Base-by-base conservation (phyloP, 2,329 filamentous ascomycete genomes). In the Arachnomyces sp. region DNA sequence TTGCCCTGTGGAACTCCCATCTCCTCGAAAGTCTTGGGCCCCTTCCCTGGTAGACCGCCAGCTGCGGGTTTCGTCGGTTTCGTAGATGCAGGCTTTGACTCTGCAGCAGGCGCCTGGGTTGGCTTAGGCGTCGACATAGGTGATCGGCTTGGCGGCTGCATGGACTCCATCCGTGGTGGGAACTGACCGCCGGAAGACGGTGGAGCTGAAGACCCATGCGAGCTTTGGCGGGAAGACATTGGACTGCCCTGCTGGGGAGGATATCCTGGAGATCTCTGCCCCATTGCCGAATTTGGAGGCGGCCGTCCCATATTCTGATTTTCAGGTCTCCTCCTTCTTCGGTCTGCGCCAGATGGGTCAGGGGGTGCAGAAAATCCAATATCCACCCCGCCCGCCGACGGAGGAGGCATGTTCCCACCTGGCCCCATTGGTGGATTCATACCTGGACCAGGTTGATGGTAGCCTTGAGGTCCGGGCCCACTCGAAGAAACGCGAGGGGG, bases 21-120 rank as follows among this genome's bases (percentile, higher is more conserved):
- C 59, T 93, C 89, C 59, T 95, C 90, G 61, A 98, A 98, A 0
- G 92, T 96, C 53, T 92, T 86, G 1, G 92, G 90, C 8, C 90
- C 92, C 57, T 88, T 86, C 36, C 74, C 75, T 25, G 76, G 69
- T 34, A 67, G 60, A 46, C 63, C 66, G 31, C 47, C 40, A 31
- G 43, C 43, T 31, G 42, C 34, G 17, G 54, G 43, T 39, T 55
- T 54, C 13, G 60, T 45, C 11, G 59, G 61, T 45, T 43, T 52
- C 39, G 42, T 42, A 14, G 29, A 17, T 3, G 38, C 38, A 12
- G 43, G 47, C 32, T 33, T 36, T 36, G 44, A 34, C 31, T 50
- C 41, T 28, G 51, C 50, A 14, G 54, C 50, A 28, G 62, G 55
- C 30, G 55, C 59, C 38, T 66, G 48, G 25, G 68, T 56, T 12